Evolutionary conservation across 108 stramenopile genomes (phyloP).

Genomic region (Pseudonitzschia multiseries): DNA sequence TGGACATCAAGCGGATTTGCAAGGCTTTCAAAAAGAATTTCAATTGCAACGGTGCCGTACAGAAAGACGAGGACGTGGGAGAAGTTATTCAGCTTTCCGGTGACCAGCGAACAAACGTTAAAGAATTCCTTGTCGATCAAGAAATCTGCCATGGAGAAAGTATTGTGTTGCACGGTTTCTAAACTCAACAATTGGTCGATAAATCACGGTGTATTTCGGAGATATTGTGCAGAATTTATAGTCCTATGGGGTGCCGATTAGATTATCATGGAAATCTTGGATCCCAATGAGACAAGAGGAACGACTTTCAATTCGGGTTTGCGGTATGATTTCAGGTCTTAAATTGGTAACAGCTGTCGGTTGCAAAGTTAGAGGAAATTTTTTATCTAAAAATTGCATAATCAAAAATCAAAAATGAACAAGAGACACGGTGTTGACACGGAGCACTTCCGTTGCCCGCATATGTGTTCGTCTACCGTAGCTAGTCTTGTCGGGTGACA

Average conservation of each 20-base stretch:
- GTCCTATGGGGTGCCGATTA: neutral
- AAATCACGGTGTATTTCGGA: too few species aligned
- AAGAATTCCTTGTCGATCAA: conserved; percentile 93
- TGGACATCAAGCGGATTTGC: conserved; percentile 97
- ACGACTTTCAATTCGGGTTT: too few species aligned
- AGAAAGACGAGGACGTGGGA: conserved; percentile 90
- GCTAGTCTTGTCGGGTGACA: neutral
- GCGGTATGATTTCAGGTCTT: neutral
- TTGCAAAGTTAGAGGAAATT: neutral
- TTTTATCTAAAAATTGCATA: neutral
- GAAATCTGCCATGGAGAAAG: conserved; percentile 89
- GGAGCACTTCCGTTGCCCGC: neutral
- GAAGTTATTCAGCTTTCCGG: conserved; percentile 98
- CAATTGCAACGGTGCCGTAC: conserved; percentile 97
- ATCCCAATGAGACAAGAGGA: too few species aligned
- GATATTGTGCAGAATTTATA: neutral
- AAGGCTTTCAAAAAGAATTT: conserved; percentile 99
- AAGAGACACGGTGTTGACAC: neutral
- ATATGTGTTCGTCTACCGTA: neutral
- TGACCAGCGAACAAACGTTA: conserved; percentile 97
- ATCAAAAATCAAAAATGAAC: neutral
- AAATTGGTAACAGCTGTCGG: neutral
- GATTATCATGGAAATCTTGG: too few species aligned
- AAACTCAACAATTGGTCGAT: conserved; percentile 28
- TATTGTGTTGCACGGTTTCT: conserved; percentile 91